Evolutionary conservation across 768 basidiomycete genomes (phyloP), one percentile per base, ranked within the genome.

Genomic region (Cystofilobasidium ferigula): DNA sequence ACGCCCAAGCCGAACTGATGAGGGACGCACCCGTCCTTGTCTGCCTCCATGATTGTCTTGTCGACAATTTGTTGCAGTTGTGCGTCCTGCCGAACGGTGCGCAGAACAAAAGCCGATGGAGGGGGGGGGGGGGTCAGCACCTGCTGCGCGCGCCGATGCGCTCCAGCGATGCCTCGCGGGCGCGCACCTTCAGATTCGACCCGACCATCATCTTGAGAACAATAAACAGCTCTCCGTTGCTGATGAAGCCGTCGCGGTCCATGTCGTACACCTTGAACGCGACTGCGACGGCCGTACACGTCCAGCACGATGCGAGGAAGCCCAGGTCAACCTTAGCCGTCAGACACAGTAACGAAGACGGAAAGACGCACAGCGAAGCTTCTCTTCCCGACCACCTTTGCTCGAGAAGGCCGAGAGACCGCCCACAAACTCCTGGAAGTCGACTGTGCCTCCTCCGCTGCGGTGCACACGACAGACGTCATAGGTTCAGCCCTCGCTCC

Each of bases 151-250:
- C 7, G 8, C n/a, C 16, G 56, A 58, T 13, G 20, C 10, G 12
- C 36, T 1, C 2, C 2, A 42, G 14, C 22, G 24, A 12, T n/a
- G 16, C 1, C 45, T 30, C 0, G 56, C 3, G 26, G 10, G 20
- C 13, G 54, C 76, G 67, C 57, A 91, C 91, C 82, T 99, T 99
- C 72, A 99, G 80, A 77, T 99, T 99, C 77, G 88, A 97, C 38
- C 95, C 95, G 58, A 98, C 95, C 95, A 99, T 99, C 90, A 98
- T 98, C 82, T 99, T 99, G 70, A 99, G 80, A 43, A 99, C 95
- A 56, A 99, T 79, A 80, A 97, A 99, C 35, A 99, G 83, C 77
- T 99, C 95, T 63, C 95, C 95, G 73, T 99, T 99, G 16, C 92
- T 95, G 76, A 99, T 99, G 78, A 78, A 99, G 10, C 91, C 92